Conservation (phyloP, 331 rosid genomes). For the Malus hybrid region DNA sequence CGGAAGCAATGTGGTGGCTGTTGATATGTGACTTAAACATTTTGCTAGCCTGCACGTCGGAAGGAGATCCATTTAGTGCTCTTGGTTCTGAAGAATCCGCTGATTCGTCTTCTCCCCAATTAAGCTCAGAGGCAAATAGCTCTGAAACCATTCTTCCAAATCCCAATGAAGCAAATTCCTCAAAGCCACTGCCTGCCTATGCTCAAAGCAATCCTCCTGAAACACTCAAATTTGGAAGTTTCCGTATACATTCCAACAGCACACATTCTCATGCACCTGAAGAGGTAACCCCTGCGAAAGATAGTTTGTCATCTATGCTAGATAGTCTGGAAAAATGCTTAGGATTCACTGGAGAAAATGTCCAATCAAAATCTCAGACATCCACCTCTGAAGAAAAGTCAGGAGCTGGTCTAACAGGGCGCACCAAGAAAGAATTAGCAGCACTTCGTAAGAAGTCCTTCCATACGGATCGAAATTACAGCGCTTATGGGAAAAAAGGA, state of each 20-base stretch:
- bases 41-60: constrained; percentile 36
- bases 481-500: constrained; percentile 38
- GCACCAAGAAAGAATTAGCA: constrained; percentile 34
- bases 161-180: not conserved
- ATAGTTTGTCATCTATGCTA: constrained; percentile 20
- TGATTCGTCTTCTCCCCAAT: constrained; percentile 13
- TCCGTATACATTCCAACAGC: not conserved
- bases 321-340: constrained; percentile 22
- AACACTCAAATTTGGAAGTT: constrained; percentile 22
- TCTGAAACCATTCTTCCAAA: no score
- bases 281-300: constrained; percentile 3
- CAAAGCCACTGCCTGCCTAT: not conserved
- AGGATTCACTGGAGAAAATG: constrained; percentile 7
- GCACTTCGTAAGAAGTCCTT: constrained; percentile 44
- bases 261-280: constrained; percentile 14
- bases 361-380: constrained; percentile 1
- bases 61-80: constrained; percentile 25
- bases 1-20: constrained; percentile 72
- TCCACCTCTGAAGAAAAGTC: constrained; percentile 28
- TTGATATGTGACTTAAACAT: constrained; percentile 53
- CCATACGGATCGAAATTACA: constrained; percentile 36
- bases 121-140: constrained; percentile 7
- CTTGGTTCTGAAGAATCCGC: constrained; percentile 9
- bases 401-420: constrained; percentile 25
- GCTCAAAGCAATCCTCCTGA: not conserved